A percentile compares a stretch with the other conserved stretches of the same genome.
These are phyloP conservation scores for Actinomortierella ambigua DNA, from an alignment of 371 early-diverging fungal species.

Conservation along the genomic window DNA sequence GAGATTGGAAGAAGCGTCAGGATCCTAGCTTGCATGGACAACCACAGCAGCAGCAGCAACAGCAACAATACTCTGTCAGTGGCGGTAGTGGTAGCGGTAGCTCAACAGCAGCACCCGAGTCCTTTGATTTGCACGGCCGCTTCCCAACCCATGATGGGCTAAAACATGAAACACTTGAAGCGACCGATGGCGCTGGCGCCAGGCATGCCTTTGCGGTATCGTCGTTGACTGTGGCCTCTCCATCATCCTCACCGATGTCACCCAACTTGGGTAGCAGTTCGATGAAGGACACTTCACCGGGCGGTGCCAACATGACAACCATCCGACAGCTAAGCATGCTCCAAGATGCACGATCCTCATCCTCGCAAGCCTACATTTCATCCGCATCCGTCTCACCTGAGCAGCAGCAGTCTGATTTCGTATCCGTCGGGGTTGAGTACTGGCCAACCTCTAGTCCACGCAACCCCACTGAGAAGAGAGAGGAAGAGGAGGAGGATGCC, in stretches of 20 bases:
- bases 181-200: constrained; percentile 31
- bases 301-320: constrained; percentile 18
- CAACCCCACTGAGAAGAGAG: background rate
- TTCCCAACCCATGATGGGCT: too few species aligned
- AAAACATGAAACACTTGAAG: background rate
- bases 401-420: background rate
- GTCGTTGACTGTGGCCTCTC: constrained; percentile 42
- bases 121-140: too few species aligned
- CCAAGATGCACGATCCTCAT: too few species aligned
- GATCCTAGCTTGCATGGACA: too few species aligned
- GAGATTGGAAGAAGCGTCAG: background rate
- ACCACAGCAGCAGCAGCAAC: too few species aligned
- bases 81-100: too few species aligned
- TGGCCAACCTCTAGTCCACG: background rate
- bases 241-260: constrained; percentile 23
- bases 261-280: constrained; percentile 6
- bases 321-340: too few species aligned
- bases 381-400: too few species aligned
- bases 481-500: background rate
- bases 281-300: constrained; percentile 44
- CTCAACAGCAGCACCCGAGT: too few species aligned
- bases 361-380: too few species aligned
- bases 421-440: constrained; percentile 1
- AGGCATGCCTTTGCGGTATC: constrained; percentile 34
- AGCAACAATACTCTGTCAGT: too few species aligned